phyloP scores from a whole-genome alignment of 176 grass and related monocot species.

The Carex cristatella region DNA sequence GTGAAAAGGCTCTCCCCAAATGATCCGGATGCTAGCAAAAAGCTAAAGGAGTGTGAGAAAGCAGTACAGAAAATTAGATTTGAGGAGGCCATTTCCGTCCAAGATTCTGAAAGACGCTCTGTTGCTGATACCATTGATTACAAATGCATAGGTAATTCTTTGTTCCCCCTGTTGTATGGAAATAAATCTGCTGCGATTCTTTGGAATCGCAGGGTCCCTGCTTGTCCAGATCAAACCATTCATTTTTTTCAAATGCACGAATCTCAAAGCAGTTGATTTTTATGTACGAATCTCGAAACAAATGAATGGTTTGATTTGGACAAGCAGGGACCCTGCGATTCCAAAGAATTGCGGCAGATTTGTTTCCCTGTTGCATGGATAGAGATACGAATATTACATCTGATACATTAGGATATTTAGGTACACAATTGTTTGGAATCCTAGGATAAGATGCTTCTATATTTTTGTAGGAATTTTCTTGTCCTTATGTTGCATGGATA shows the following conservation, averaged over 20 bases:
- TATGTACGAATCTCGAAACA: no score
- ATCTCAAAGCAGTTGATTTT: no score
- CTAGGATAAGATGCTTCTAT: neutral
- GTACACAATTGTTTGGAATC: neutral
- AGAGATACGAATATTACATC: neutral
- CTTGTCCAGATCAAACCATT: no score
- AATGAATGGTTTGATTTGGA: no score
- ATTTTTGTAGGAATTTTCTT: neutral
- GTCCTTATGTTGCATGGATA: neutral
- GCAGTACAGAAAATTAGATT: slow-evolving; percentile 87
- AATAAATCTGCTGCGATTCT: no score
- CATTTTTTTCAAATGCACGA: no score
- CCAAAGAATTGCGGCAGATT: no score
- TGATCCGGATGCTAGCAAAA: slow-evolving; percentile 82
- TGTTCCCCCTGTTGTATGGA: neutral
- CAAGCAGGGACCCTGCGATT: no score
- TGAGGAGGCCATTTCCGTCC: slow-evolving; percentile 76
- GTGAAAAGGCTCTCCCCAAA: slow-evolving; percentile 80
- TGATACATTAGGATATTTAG: neutral
- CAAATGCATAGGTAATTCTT: slow-evolving; percentile 47
- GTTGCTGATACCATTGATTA: slow-evolving; percentile 74
- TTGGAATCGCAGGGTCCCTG: no score
- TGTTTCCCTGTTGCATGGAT: neutral
- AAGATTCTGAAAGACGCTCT: slow-evolving; percentile 33
- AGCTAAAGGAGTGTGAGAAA: slow-evolving; percentile 93